Percentiles rank a stretch among this genome's conserved stretches.
phyloP scores from a whole-genome alignment of 306 rosid genomes.

The Rosa multiflora region DNA sequence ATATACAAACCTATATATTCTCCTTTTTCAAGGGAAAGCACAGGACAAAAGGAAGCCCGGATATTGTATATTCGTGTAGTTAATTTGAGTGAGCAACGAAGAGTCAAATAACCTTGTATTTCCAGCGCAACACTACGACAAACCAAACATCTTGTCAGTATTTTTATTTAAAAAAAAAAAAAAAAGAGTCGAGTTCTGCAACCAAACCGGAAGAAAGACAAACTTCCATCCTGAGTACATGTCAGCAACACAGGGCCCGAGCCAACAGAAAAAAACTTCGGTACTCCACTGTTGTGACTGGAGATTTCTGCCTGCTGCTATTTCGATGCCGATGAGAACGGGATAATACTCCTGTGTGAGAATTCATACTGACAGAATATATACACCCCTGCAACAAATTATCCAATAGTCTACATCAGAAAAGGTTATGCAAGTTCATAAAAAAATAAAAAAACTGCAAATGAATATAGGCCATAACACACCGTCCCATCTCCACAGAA shows the following conservation, averaged over 20 bases:
- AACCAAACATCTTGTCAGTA: constrained; percentile 28
- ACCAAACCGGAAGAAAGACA: constrained; percentile 89
- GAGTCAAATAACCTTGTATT: constrained; percentile 89
- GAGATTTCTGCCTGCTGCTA: constrained; percentile 68
- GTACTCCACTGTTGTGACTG: constrained; percentile 81
- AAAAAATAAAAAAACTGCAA: constrained; percentile 18
- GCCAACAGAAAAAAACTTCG: constrained; percentile 93
- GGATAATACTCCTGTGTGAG: constrained; percentile 79
- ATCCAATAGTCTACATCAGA: constrained; percentile 31
- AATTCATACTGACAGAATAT: constrained; percentile 82
- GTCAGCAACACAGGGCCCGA: constrained; percentile 74
- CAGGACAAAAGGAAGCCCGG: constrained; percentile 90
- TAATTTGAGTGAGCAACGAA: constrained; percentile 89
- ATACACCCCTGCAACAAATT: constrained; percentile 68
- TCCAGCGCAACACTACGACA: constrained; percentile 78
- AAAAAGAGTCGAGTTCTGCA: constrained; percentile 18
- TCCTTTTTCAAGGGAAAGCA: constrained; percentile 96
- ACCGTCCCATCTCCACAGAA: constrained; percentile 89
- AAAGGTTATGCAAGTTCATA: constrained; percentile 19
- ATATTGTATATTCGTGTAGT: constrained; percentile 82
- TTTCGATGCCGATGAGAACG: constrained; percentile 83
- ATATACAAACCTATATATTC: constrained; percentile 75
- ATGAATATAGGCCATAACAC: constrained; percentile 28
- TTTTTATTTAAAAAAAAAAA: neutral
- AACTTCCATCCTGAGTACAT: constrained; percentile 85